Conservation (phyloP, 805 yeast species). For the Kuraishia hungarica region DNA sequence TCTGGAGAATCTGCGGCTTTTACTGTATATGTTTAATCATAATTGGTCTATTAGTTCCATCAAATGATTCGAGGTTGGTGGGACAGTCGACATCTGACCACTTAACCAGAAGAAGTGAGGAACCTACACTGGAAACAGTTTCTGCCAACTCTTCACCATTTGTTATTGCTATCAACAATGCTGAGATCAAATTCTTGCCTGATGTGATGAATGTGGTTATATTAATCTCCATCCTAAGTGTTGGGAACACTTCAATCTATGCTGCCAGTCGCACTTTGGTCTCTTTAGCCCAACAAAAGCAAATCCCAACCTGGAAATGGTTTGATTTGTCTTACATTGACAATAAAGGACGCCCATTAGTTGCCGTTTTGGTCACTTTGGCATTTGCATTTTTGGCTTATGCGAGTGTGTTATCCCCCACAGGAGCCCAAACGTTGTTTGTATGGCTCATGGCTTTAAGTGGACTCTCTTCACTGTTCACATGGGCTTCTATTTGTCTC, state of each 20-base stretch:
- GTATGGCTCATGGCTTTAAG: constrained; percentile 41
- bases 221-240: constrained; percentile 30
- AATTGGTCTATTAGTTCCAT: constrained; percentile 40
- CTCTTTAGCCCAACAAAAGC: constrained; percentile 34
- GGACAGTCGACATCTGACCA: constrained; percentile 5
- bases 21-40: constrained; percentile 35
- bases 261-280: constrained; percentile 47
- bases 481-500: constrained; percentile 39
- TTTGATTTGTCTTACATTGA: constrained; percentile 35
- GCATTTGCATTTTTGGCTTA: constrained; percentile 34
- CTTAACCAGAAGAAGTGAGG: constrained; percentile 13
- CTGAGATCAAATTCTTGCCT: constrained; percentile 27
- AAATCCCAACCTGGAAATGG: constrained; percentile 28
- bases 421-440: constrained; percentile 25
- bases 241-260: constrained; percentile 49
- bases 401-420: constrained; percentile 7
- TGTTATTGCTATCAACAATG: constrained; percentile 34
- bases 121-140: constrained; percentile 10
- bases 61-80: constrained; percentile 25
- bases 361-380: constrained; percentile 31
- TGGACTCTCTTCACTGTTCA: constrained; percentile 38
- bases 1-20: constrained; percentile 44
- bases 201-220: constrained; percentile 32
- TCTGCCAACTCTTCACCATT: constrained; percentile 35
- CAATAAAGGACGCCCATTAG: constrained; percentile 40